These are phyloP conservation scores for Rhizopogon salebrosus DNA, from an alignment of 768 basidiomycete species.

Conservation along the genomic window DNA sequence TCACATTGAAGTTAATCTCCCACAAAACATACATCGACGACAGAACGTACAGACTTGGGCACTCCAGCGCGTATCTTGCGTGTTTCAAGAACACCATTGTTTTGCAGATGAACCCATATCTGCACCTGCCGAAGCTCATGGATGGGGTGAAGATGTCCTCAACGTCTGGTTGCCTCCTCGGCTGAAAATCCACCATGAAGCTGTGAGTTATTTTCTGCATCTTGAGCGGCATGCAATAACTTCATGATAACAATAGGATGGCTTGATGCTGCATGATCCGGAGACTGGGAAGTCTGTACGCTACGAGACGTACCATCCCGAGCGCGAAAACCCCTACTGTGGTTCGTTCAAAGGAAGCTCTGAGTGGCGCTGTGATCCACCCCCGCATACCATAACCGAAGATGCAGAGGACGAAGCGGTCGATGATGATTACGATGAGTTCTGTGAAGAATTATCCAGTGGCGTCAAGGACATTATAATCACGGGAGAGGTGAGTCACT, in stretches of 20 bases:
- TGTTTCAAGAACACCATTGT: slow-evolving; percentile 44
- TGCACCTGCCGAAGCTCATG: slow-evolving; percentile 28
- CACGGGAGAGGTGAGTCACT: slow-evolving; percentile 40
- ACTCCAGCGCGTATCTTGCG: slow-evolving; percentile 36
- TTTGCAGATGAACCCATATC: slow-evolving; percentile 31
- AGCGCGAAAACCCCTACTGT: slow-evolving; percentile 32
- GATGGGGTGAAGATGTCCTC: slow-evolving; percentile 36
- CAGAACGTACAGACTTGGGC: slow-evolving; percentile 17
- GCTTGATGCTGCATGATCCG: slow-evolving; percentile 37
- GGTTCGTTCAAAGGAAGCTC: slow-evolving; percentile 8
- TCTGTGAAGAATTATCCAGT: slow-evolving; percentile 31
- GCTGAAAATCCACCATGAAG: slow-evolving; percentile 23
- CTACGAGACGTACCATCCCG: slow-evolving; percentile 43
- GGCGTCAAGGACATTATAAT: slow-evolving; percentile 48
- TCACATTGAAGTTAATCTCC: slow-evolving; percentile 20
- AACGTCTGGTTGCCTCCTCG: slow-evolving; percentile 45
- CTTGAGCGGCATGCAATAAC: neutral
- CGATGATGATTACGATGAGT: slow-evolving; percentile 37
- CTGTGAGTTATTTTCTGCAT: slow-evolving; percentile 23
- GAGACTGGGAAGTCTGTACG: slow-evolving; percentile 31
- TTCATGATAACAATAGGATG: slow-evolving; percentile 27
- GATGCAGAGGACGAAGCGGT: slow-evolving; percentile 20
- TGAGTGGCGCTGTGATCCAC: slow-evolving; percentile 21
- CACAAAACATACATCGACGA: slow-evolving; percentile 12
- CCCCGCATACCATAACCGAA: slow-evolving; percentile 5